Conservation (phyloP, 1,284 basidiomycete species). For the Wolfiporia cocos region DNA sequence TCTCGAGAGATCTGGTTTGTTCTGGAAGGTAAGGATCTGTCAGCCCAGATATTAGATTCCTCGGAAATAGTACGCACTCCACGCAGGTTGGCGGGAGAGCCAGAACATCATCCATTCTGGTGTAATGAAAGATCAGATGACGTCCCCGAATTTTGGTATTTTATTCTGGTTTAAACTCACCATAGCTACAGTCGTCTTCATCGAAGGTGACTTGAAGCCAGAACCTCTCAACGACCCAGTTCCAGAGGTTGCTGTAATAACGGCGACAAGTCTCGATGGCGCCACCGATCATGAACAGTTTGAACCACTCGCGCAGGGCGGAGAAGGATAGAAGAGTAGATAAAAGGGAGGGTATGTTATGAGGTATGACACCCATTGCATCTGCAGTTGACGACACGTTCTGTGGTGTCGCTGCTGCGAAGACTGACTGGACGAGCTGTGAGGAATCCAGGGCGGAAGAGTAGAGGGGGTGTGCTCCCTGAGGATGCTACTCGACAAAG, state of each 20-base stretch:
- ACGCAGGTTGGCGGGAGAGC: constrained; percentile 28
- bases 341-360: constrained; percentile 33
- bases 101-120: constrained; percentile 26
- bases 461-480: too few species aligned
- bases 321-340: constrained; percentile 34
- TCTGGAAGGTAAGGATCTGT: too few species aligned
- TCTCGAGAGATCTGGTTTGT: too few species aligned
- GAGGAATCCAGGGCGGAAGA: too few species aligned
- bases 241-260: constrained; percentile 35
- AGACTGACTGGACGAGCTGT: too few species aligned
- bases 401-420: too few species aligned
- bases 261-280: constrained; percentile 53
- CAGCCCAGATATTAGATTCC: too few species aligned
- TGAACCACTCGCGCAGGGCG: constrained; percentile 57
- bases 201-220: constrained; percentile 60
- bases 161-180: constrained; percentile 29
- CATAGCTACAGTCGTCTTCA: constrained; percentile 49
- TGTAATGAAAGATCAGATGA: constrained; percentile 18
- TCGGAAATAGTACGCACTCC: constrained; percentile 19
- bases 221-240: constrained; percentile 41
- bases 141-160: background rate
- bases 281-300: constrained; percentile 56
- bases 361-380: too few species aligned
- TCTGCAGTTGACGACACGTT: too few species aligned
- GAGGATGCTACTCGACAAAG: too few species aligned